Percentiles rank a stretch among this genome's conserved stretches.
Conservation (phyloP, 305 asterid species). For the Fraxinus baroniana region DNA sequence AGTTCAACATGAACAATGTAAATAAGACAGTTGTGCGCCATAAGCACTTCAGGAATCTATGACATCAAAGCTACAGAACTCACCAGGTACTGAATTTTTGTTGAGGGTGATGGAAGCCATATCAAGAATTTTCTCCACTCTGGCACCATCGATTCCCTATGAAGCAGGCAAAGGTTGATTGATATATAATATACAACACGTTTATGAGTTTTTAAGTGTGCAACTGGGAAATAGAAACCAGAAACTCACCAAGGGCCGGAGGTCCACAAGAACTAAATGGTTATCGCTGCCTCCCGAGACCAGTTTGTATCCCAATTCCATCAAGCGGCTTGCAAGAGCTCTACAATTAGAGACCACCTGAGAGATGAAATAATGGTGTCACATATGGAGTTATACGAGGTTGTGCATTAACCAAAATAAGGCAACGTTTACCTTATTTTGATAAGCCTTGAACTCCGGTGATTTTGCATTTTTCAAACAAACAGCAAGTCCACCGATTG, state of each 20-base stretch:
- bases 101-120: conserved; percentile 94
- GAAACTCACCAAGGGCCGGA: conserved; percentile 71
- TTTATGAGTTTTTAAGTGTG: background rate
- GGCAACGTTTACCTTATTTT: conserved; percentile 53
- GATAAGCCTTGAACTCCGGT: conserved; percentile 74
- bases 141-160: conserved; percentile 92
- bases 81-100: conserved; percentile 94
- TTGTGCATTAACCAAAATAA: background rate
- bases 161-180: conserved; percentile 9
- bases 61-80: conserved; percentile 18
- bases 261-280: conserved; percentile 97
- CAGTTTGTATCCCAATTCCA: conserved; percentile 77
- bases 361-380: conserved; percentile 18
- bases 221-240: background rate
- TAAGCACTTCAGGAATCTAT: background rate
- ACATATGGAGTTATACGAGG: conserved; percentile 5
- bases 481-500: conserved; percentile 91
- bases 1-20: background rate
- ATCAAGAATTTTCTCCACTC: conserved; percentile 91
- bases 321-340: conserved; percentile 75
- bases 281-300: conserved; percentile 98
- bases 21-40: background rate
- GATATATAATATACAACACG: background rate
- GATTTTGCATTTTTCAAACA: conserved; percentile 81
- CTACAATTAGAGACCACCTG: conserved; percentile 85